Evolutionary conservation across 257 asterid genomes (phyloP).

Genomic region (Rubia yunnanensis): DNA sequence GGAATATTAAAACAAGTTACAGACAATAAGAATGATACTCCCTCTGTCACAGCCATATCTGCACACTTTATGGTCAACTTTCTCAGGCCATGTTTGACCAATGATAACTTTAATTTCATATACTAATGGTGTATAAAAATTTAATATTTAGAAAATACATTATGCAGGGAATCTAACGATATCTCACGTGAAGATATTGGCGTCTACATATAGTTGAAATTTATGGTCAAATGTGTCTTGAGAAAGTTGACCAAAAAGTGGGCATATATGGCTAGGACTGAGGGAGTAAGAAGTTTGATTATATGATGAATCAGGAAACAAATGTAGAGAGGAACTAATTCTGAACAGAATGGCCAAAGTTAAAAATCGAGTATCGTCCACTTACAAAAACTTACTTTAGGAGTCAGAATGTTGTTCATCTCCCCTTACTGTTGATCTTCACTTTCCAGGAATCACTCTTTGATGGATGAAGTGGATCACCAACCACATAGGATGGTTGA

Average conservation of each 20-base stretch:
- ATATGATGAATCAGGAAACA: neutral
- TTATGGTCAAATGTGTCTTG: no score
- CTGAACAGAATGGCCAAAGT: neutral
- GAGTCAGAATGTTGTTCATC: neutral
- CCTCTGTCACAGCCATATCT: no score
- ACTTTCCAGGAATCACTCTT: slow-evolving; percentile 58
- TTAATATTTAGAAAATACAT: no score
- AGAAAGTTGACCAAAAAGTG: no score
- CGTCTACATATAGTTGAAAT: no score
- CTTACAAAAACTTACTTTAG: neutral
- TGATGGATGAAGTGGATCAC: slow-evolving; percentile 51
- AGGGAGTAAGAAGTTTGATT: neutral
- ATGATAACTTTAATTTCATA: no score
- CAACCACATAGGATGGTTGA: slow-evolving; percentile 45
- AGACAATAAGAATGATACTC: neutral
- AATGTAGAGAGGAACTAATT: neutral
- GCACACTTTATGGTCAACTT: no score
- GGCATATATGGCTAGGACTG: no score
- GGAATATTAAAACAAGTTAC: neutral
- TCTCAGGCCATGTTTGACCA: no score
- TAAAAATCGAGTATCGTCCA: neutral
- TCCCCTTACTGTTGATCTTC: slow-evolving; percentile 69
- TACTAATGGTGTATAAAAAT: no score
- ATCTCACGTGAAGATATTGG: no score
- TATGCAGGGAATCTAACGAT: no score